These are phyloP conservation scores for Emergomyces orientalis DNA, from an alignment of 2,329 filamentous ascomycete species.

Conservation along the genomic window DNA sequence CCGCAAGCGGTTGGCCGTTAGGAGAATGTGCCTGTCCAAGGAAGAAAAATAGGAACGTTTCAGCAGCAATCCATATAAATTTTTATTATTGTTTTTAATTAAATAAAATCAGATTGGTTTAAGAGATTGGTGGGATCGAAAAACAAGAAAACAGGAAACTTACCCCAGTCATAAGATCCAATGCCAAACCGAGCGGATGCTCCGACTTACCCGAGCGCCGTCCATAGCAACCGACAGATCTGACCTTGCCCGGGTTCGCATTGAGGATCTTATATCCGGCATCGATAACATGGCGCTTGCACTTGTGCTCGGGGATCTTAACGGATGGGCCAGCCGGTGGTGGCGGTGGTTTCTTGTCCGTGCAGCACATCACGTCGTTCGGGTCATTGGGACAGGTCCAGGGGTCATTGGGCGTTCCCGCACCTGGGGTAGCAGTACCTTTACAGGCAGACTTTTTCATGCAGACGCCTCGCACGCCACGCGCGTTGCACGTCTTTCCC, in stretches of 20 bases:
- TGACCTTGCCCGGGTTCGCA: slow-evolving; percentile 3
- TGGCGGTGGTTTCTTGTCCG: neutral
- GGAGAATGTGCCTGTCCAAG: neutral
- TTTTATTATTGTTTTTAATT: too few relatives aligned
- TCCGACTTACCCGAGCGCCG: neutral
- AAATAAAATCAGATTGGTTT: too few relatives aligned
- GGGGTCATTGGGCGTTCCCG: neutral
- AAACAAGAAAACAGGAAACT: neutral
- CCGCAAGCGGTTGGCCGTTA: neutral
- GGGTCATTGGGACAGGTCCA: neutral
- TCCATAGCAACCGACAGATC: neutral
- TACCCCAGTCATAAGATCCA: slow-evolving; percentile 3
- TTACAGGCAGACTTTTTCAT: neutral
- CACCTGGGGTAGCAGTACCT: neutral
- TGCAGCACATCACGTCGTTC: slow-evolving; percentile 2
- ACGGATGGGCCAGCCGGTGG: neutral
- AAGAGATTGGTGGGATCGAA: neutral
- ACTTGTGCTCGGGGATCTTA: neutral
- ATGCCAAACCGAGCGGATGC: neutral
- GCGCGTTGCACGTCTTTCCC: neutral
- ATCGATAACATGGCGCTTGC: slow-evolving; percentile 1
- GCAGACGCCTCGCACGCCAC: neutral
- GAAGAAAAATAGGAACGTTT: neutral
- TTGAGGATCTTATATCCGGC: slow-evolving; percentile 1
- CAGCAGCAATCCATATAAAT: neutral